A percentile compares a stretch with the other conserved stretches of the same genome.
phyloP scores from a whole-genome alignment of 1,284 basidiomycete species.

The Cutaneotrichosporon dermatis region DNA sequence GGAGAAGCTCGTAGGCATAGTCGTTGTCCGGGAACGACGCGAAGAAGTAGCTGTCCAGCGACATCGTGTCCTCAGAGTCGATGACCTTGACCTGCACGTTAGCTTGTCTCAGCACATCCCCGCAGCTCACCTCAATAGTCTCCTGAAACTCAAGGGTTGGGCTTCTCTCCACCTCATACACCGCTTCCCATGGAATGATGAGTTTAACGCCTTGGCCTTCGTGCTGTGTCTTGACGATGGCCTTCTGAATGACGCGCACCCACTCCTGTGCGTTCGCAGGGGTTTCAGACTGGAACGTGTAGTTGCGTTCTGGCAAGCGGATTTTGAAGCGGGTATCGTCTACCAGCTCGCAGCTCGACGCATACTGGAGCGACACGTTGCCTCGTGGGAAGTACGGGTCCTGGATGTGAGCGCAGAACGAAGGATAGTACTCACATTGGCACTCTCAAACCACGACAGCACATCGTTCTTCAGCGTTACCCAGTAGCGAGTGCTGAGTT shows the following conservation, averaged over 20 bases:
- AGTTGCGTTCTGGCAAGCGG: slow-evolving; percentile 70
- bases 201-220: slow-evolving; percentile 85
- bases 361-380: slow-evolving; percentile 87
- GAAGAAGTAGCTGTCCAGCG: slow-evolving; percentile 74
- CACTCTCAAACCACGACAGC: slow-evolving; percentile 90
- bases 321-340: slow-evolving; percentile 71
- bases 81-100: slow-evolving; percentile 63
- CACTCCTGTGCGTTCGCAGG: slow-evolving; percentile 78
- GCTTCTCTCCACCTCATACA: slow-evolving; percentile 82
- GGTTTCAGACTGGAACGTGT: slow-evolving; percentile 72
- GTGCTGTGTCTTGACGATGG: slow-evolving; percentile 90
- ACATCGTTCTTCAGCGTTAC: slow-evolving; percentile 89
- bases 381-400: slow-evolving; percentile 97
- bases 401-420: slow-evolving; percentile 47
- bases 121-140: slow-evolving; percentile 68
- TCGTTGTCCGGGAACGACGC: slow-evolving; percentile 82
- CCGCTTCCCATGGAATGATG: slow-evolving; percentile 83
- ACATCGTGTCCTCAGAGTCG: slow-evolving; percentile 69
- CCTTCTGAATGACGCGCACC: slow-evolving; percentile 83
- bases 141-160: slow-evolving; percentile 88
- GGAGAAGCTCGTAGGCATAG: slow-evolving; percentile 69
- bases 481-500: slow-evolving; percentile 89
- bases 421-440: slow-evolving; percentile 57
- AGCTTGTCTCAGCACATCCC: background rate
- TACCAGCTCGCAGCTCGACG: slow-evolving; percentile 74